phyloP scores from a whole-genome alignment of 306 rosid genomes.

The Casuarina cunninghamiana region DNA sequence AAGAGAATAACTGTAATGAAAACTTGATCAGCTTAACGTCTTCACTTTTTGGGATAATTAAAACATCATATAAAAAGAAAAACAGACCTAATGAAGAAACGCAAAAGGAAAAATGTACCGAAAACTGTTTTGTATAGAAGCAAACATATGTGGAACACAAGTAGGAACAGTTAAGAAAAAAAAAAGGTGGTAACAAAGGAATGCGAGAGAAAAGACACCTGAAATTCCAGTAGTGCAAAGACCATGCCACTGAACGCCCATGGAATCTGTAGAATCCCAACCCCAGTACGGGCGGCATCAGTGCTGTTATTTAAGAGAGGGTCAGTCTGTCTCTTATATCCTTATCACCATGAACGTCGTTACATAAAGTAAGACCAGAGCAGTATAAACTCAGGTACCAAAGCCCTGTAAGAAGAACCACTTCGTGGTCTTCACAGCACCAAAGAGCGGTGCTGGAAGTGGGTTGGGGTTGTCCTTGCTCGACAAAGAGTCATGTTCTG shows the following conservation, averaged over 20 bases:
- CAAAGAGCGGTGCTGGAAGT: slow-evolving; percentile 77
- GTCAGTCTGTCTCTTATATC: slow-evolving; percentile 64
- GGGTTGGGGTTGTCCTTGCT: slow-evolving; percentile 91
- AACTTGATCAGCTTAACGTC: too few relatives aligned
- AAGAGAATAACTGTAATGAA: too few relatives aligned
- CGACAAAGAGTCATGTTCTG: slow-evolving; percentile 66
- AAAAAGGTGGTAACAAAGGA: neutral
- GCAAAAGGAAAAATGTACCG: too few relatives aligned
- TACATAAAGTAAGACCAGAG: slow-evolving; percentile 82
- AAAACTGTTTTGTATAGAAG: neutral
- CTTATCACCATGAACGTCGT: slow-evolving; percentile 78
- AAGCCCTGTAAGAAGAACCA: slow-evolving; percentile 91
- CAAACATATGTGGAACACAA: neutral
- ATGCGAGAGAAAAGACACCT: slow-evolving; percentile 38
- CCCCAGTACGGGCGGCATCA: slow-evolving; percentile 60
- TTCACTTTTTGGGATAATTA: too few relatives aligned
- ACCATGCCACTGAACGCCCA: slow-evolving; percentile 99
- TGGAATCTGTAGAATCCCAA: slow-evolving; percentile 78
- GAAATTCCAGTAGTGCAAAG: slow-evolving; percentile 92
- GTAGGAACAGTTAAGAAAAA: neutral
- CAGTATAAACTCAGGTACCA: slow-evolving; percentile 87
- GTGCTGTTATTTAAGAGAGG: too few relatives aligned
- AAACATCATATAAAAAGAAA: too few relatives aligned
- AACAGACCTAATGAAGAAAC: too few relatives aligned
- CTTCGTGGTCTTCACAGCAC: slow-evolving; percentile 52